Evolutionary conservation across 805 yeast genomes (phyloP), one percentile per base, ranked within the genome.

Genomic region (Metschnikowia gelsemii): DNA sequence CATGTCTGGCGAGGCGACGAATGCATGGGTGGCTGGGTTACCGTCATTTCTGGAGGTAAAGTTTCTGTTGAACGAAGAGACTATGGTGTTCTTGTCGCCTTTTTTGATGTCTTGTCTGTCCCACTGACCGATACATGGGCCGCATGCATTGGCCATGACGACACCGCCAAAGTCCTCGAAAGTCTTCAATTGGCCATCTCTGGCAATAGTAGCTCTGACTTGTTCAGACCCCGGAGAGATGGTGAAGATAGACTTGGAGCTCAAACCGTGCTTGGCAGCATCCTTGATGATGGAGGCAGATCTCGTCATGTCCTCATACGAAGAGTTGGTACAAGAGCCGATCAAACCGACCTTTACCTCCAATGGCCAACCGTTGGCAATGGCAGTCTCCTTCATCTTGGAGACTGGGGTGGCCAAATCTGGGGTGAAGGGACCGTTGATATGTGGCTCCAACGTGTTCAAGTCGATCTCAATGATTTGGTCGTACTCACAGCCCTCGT

Each of bases 71-170:
- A 87, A 91, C 49, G 96, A 88, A 30, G 97, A 87, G 60, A 91
- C 91, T 69, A 91, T 91, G 58, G 97, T 91, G 79, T 91, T 91
- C 73, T 87, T 85, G 69, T 87, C 96, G 65, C 90, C 93, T 78
- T 87, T 88, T 76, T 87, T 82, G 67, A 87, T 80, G 66, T 87
- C 90, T 61, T 77, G 85, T 72, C 98, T 85, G 68, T 90, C 96
- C 98, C 98, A 91, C 77, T 91, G 97, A 62, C 98, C 98, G 63
- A 90, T 90, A 79, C 98, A 90, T 63, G 98, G 98, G 62, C 98
- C 98, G 78, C 98, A 91, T 45, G 98, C 98, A 64, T 91, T 91
- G 48, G 98, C 97, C 63, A 91, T 75, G 42, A 91, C 97, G 47
- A 84, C 78, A 65, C 96, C 98, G 56, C 97, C 97, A 58, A 84